Evolutionary conservation across 805 yeast species (phyloP).

Genomic region (Pichia deserticola): DNA sequence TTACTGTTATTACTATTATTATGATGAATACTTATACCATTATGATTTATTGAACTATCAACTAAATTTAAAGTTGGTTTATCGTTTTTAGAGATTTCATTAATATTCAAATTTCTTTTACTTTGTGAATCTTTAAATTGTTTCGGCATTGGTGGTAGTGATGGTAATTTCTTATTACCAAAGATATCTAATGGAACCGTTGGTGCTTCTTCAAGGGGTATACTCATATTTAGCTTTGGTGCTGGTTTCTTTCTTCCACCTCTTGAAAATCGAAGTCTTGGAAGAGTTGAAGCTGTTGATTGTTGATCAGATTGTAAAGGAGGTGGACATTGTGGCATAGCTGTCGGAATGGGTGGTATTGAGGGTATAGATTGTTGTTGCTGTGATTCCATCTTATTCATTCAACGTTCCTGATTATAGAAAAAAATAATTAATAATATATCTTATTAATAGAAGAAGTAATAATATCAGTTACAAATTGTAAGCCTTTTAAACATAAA

Average conservation of each 20-base stretch:
- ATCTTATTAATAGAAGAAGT: too few relatives aligned
- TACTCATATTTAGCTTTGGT: constrained; percentile 9
- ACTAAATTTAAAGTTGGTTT: background rate
- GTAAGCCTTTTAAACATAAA: too few relatives aligned
- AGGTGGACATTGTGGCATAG: background rate
- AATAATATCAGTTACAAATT: too few relatives aligned
- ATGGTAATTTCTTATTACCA: background rate
- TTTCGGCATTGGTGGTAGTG: constrained; percentile 5
- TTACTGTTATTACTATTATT: background rate
- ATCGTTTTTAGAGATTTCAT: background rate
- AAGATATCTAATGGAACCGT: background rate
- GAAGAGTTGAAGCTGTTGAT: background rate
- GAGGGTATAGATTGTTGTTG: background rate
- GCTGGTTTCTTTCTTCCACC: constrained; percentile 9
- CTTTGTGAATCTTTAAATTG: background rate
- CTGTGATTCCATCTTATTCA: background rate
- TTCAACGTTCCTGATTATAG: background rate
- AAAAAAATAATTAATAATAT: too few relatives aligned
- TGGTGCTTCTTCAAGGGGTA: constrained; percentile 1
- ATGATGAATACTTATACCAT: background rate
- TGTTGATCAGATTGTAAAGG: background rate
- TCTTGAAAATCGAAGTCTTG: constrained; percentile 3
- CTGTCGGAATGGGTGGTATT: too few relatives aligned
- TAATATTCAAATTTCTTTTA: background rate
- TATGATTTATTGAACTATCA: background rate